Evolutionary conservation across 805 yeast genomes (phyloP).

Genomic region (Cyberlindnera euphorbiae): DNA sequence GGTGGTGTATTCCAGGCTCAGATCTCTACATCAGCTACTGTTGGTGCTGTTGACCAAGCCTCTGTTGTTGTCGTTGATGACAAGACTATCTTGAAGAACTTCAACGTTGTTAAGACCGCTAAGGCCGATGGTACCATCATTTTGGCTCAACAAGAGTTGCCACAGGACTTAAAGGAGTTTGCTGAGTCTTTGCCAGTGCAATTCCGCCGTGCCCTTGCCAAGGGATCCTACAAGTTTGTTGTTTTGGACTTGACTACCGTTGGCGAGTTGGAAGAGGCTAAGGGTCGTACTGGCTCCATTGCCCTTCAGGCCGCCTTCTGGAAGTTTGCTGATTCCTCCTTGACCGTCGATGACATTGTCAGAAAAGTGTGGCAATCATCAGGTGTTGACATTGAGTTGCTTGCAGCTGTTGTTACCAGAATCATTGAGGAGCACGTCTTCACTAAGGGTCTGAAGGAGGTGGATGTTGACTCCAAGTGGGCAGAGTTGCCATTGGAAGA

Average conservation of each 20-base stretch:
- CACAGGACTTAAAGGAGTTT: conserved; percentile 39
- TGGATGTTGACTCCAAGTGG: conserved; percentile 27
- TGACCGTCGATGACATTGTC: conserved; percentile 57
- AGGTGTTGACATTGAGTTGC: conserved; percentile 75
- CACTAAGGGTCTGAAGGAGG: conserved; percentile 37
- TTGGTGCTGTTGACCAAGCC: conserved; percentile 47
- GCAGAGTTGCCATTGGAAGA: conserved; percentile 27
- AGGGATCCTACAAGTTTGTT: conserved; percentile 47
- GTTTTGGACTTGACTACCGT: conserved; percentile 58
- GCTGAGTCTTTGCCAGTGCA: conserved; percentile 49
- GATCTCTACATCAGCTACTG: conserved; percentile 18
- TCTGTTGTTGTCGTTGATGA: conserved; percentile 64
- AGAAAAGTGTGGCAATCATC: conserved; percentile 76
- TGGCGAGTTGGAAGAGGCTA: conserved; percentile 65
- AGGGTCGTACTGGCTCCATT: conserved; percentile 70
- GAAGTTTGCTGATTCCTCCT: conserved; percentile 59
- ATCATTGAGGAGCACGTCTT: conserved; percentile 52
- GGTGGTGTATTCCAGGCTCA: conserved; percentile 79
- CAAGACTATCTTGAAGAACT: conserved; percentile 44
- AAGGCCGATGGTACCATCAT: conserved; percentile 53
- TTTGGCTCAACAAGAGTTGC: conserved; percentile 33
- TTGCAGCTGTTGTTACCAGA: conserved; percentile 66
- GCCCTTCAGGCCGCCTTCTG: conserved; percentile 80
- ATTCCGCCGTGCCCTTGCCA: conserved; percentile 48
- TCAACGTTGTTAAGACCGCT: conserved; percentile 60